phyloP scores from a whole-genome alignment of 2,329 filamentous ascomycete species.

The Aureobasidium zeae region DNA sequence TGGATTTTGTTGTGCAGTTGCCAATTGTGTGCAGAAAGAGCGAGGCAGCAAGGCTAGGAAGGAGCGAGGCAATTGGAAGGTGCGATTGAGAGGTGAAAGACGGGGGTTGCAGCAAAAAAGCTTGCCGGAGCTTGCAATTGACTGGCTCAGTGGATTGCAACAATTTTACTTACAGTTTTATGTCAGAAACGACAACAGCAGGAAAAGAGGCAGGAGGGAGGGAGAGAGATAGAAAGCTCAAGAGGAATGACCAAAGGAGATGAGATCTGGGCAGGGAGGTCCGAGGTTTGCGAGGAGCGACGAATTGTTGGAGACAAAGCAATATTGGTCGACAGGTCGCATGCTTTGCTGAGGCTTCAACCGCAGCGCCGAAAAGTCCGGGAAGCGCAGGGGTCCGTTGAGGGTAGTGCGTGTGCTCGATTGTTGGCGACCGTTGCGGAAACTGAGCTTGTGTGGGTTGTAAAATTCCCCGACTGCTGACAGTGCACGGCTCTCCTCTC shows the following conservation, averaged over 20 bases:
- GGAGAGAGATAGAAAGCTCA: constrained; percentile 17
- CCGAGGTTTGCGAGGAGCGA: neutral
- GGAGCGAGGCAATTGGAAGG: constrained; percentile 5
- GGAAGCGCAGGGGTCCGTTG: constrained; percentile 14
- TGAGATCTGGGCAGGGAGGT: constrained; percentile 6
- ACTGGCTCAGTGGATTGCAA: constrained; percentile 4
- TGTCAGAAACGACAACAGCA: constrained; percentile 13
- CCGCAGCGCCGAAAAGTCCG: constrained; percentile 16
- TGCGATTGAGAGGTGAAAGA: constrained; percentile 1
- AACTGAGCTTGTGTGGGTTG: constrained; percentile 9
- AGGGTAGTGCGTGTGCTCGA: constrained; percentile 9
- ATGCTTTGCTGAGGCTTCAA: constrained; percentile 17
- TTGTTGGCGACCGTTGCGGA: constrained; percentile 12
- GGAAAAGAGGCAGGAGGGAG: constrained; percentile 1
- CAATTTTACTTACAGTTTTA: constrained; percentile 13
- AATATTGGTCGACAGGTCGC: constrained; percentile 14
- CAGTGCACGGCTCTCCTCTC: constrained; percentile 15
- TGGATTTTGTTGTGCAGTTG: neutral
- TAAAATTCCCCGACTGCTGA: constrained; percentile 9
- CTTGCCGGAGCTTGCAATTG: constrained; percentile 15
- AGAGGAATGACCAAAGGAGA: constrained; percentile 11
- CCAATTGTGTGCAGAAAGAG: neutral
- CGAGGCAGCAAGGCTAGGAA: constrained; percentile 3
- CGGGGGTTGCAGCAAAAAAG: constrained; percentile 10
- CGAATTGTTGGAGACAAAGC: neutral